Percentiles rank a stretch among this genome's conserved stretches.
Conservation (phyloP, 106 monocot genomes). For the Dendrobium chrysotoxum region DNA sequence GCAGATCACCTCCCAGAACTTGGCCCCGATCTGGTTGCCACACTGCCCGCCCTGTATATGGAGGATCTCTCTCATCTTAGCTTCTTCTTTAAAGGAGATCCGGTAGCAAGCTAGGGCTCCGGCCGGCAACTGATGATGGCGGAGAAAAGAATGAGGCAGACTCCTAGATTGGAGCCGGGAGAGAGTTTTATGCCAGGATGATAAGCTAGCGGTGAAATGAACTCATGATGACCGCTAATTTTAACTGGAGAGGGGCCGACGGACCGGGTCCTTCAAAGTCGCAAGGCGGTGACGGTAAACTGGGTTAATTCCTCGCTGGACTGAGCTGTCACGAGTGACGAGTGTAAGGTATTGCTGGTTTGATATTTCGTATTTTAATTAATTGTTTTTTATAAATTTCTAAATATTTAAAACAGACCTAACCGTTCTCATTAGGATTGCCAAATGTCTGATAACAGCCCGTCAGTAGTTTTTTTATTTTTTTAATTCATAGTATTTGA, state of each 20-base stretch:
- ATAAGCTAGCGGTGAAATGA: neutral
- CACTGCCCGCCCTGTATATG: conserved; percentile 81
- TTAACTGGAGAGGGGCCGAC: neutral
- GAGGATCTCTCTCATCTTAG: conserved; percentile 66
- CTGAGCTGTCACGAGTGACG: too few relatives aligned
- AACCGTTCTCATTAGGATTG: too few relatives aligned
- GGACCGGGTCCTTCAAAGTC: too few relatives aligned
- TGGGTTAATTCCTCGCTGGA: too few relatives aligned
- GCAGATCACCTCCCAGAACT: conserved; percentile 89
- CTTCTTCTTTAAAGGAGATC: neutral
- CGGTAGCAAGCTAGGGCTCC: neutral
- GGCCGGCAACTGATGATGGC: neutral
- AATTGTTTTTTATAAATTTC: too few relatives aligned
- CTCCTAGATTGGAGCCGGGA: neutral
- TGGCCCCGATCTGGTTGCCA: conserved; percentile 89
- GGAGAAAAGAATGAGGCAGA: neutral
- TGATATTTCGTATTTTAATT: too few relatives aligned
- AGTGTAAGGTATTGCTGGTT: too few relatives aligned
- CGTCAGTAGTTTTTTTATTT: too few relatives aligned
- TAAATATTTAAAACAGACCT: too few relatives aligned
- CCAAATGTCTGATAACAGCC: too few relatives aligned
- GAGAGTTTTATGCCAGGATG: neutral
- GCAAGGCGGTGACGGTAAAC: too few relatives aligned
- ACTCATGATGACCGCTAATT: neutral
- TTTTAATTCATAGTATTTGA: too few relatives aligned